Conservation (phyloP, 1,284 basidiomycete genomes). For the Apiotrichum siamense region DNA sequence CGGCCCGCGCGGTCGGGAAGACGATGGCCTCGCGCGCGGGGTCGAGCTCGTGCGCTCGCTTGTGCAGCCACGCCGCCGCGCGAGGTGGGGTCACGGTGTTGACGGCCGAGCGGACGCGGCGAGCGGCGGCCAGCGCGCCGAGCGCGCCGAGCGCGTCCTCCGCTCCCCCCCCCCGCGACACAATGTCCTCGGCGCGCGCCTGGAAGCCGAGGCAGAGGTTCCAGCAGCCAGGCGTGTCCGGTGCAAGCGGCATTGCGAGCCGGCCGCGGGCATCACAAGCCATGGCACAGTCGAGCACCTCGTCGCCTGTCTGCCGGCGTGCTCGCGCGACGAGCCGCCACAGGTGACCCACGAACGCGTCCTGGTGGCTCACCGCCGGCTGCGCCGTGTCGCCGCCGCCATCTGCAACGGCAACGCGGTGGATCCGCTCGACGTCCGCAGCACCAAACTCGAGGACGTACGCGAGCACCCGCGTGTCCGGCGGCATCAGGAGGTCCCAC, state of each 20-base stretch:
- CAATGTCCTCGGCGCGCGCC: conserved; percentile 29
- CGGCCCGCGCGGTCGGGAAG: conserved; percentile 48
- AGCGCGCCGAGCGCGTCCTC: too few species aligned
- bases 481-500: conserved; percentile 48
- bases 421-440: conserved; percentile 44
- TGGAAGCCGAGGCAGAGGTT: conserved; percentile 47
- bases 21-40: conserved; percentile 44
- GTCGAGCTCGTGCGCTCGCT: conserved; percentile 45
- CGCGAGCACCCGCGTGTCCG: conserved; percentile 36
- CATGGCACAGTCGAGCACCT: conserved; percentile 32
- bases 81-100: conserved; percentile 25
- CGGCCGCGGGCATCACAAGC: conserved; percentile 46
- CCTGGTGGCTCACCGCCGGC: conserved; percentile 40
- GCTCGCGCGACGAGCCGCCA: conserved; percentile 49
- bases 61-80: conserved; percentile 45
- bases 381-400: too few species aligned
- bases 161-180: conserved; percentile 20
- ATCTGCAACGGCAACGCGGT: too few species aligned
- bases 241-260: conserved; percentile 32
- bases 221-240: conserved; percentile 7
- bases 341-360: conserved; percentile 50
- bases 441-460: conserved; percentile 46
- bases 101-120: conserved; percentile 39
- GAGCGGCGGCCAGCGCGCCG: neutral
- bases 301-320: conserved; percentile 26